Evolutionary conservation across 1,139 yeast species (phyloP), one percentile per base, ranked within the genome.

Genomic region (Pichia sp.): DNA sequence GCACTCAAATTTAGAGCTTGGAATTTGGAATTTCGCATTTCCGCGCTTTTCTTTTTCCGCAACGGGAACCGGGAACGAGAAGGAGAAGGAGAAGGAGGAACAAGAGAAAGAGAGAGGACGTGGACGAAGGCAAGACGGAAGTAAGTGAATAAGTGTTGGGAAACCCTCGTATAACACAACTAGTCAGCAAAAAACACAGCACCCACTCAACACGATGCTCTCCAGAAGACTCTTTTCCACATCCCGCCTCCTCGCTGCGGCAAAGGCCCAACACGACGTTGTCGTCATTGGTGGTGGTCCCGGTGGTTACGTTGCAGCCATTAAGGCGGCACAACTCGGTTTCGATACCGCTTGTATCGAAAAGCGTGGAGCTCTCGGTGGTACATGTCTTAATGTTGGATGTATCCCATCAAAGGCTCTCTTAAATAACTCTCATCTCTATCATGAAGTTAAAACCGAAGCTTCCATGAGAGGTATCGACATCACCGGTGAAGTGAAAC

Each of bases 281-380:
- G 94, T 88, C 39, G 86, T 93, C 51, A 83, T 93, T 57, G 99
- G 99, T 51, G 98, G 96, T 55, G 99, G 99, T 41, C 99, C 99
- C 49, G 99, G 97, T 63, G 99, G 99, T 46, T 84, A 84, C 58
- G 94, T 93, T 50, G 97, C 97, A 40, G 98, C 99, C 56, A 93
- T 93, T 62, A 88, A 86, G 65, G 96, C 96, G 41, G 98, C 98
- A 35, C 99, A 93, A 68, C 72, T 87, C 45, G 97, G 97, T 27
- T 72, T 73, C 52, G 80, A 87, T 63, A 86, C 96, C 40, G 98
- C 96, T 29, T 91, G 98, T 74, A 70, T 93, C 49, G 98, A 93
- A 64, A 87, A 86, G 69, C 81, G 98, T 64, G 99, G 98, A 30
- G 64, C 79, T 25, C 76, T 93, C 49, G 99, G 99, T 47, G 99